These are phyloP conservation scores for Vitis cinerea DNA, from an alignment of 164 flowering plant genomes.

Conservation along the genomic window DNA sequence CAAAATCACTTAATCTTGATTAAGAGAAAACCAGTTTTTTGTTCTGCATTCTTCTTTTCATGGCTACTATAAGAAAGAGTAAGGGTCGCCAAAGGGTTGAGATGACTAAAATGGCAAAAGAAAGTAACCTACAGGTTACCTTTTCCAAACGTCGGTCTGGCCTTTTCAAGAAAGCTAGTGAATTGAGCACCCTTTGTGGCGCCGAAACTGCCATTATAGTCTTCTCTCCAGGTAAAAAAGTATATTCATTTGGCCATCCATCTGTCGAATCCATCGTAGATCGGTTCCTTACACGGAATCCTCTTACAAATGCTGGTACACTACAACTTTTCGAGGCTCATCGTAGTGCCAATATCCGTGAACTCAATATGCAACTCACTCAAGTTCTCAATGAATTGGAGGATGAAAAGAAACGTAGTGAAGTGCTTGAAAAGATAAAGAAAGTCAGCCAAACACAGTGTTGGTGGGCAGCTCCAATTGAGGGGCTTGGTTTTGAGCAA, in stretches of 20 bases:
- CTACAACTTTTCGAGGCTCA: slow-evolving; percentile 19
- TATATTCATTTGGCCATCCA: slow-evolving; percentile 42
- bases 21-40: too few species aligned
- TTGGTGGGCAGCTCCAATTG: slow-evolving; percentile 24
- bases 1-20: too few species aligned
- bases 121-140: slow-evolving; percentile 31
- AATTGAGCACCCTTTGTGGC: slow-evolving; percentile 37
- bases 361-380: slow-evolving; percentile 15
- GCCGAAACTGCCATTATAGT: slow-evolving; percentile 35
- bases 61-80: slow-evolving; percentile 6
- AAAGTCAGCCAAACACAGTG: slow-evolving; percentile 1
- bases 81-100: slow-evolving; percentile 14
- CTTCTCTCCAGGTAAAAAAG: slow-evolving; percentile 35
- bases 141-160: slow-evolving; percentile 50
- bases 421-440: slow-evolving; percentile 8
- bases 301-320: slow-evolving; percentile 4
- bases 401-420: slow-evolving; percentile 16
- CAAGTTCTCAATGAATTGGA: slow-evolving; percentile 11
- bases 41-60: not conserved
- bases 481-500: slow-evolving; percentile 7
- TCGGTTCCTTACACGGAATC: slow-evolving; percentile 21
- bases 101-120: slow-evolving; percentile 19
- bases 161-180: slow-evolving; percentile 51
- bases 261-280: slow-evolving; percentile 24
- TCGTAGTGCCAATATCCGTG: slow-evolving; percentile 17